Percentiles rank a stretch among this genome's conserved stretches.
Evolutionary conservation across 306 rosid genomes (phyloP).

Genomic region (Gynostemma pentaphyllum): DNA sequence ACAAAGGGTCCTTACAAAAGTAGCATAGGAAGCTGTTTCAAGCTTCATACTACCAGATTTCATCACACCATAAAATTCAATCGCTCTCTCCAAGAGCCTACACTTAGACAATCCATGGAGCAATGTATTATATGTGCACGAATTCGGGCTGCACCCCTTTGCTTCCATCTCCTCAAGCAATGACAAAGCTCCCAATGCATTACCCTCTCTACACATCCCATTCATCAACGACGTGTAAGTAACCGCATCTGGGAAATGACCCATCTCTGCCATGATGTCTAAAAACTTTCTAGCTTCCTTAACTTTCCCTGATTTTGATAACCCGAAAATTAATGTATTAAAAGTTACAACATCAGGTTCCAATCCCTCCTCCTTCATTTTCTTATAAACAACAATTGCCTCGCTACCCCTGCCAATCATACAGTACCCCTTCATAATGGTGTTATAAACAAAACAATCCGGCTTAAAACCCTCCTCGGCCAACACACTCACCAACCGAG

Average conservation of each 20-base stretch:
- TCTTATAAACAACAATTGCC: slow-evolving; percentile 56
- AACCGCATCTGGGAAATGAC: slow-evolving; percentile 59
- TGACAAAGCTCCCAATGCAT: slow-evolving; percentile 44
- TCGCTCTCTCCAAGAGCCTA: slow-evolving; percentile 55
- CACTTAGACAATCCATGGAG: slow-evolving; percentile 69
- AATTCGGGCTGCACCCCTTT: slow-evolving; percentile 58
- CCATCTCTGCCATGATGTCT: slow-evolving; percentile 53
- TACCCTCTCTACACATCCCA: slow-evolving; percentile 74
- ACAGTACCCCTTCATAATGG: slow-evolving; percentile 84
- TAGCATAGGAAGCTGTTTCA: slow-evolving; percentile 68
- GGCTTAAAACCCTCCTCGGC: slow-evolving; percentile 70
- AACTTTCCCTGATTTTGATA: slow-evolving; percentile 55
- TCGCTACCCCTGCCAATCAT: slow-evolving; percentile 59
- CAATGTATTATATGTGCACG: slow-evolving; percentile 67
- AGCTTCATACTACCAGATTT: slow-evolving; percentile 48
- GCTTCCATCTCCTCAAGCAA: slow-evolving; percentile 70
- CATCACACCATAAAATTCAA: slow-evolving; percentile 55
- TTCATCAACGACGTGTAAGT: slow-evolving; percentile 85
- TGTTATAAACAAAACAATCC: slow-evolving; percentile 64
- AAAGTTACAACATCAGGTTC: slow-evolving; percentile 80
- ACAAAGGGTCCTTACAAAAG: slow-evolving; percentile 65
- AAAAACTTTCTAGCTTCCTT: slow-evolving; percentile 57
- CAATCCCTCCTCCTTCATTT: slow-evolving; percentile 69
- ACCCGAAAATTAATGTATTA: slow-evolving; percentile 70
- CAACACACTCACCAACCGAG: slow-evolving; percentile 43